These are phyloP conservation scores for Bryum argenteum DNA, from an alignment of 225 moss, liverwort and hornwort species.

Conservation along the genomic window DNA sequence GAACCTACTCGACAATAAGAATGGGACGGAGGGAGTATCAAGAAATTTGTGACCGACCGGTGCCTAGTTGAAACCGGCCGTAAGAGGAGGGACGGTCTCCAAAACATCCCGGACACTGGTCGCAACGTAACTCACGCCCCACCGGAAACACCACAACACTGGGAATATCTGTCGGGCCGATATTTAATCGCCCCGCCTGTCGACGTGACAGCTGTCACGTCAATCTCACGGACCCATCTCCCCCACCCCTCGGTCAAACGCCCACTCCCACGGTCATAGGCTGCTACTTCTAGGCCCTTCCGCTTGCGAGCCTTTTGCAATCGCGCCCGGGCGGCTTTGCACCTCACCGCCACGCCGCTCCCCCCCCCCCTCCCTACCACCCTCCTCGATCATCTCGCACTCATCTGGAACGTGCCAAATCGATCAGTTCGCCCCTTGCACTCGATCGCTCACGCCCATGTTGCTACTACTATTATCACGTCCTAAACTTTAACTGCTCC, in stretches of 20 bases:
- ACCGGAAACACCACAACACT: background rate
- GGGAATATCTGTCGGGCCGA: slow-evolving; percentile 38
- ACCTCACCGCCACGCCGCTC: slow-evolving; percentile 35
- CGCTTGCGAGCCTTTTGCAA: slow-evolving; percentile 20
- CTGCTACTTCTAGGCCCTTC: background rate
- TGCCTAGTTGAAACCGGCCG: no score
- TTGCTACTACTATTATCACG: background rate
- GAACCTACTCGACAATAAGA: no score
- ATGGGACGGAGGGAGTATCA: no score
- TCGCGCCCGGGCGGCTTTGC: background rate
- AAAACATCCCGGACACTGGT: no score
- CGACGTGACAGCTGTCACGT: background rate
- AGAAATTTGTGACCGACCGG: no score
- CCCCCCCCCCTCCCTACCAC: no score
- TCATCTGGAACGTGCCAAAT: slow-evolving; percentile 12
- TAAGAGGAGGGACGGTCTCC: no score
- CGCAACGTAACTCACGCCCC: background rate
- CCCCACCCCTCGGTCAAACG: background rate
- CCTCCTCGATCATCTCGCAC: background rate
- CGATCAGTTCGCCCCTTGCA: background rate
- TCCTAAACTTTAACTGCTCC: background rate
- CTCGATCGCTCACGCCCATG: background rate
- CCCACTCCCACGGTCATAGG: fast-evolving
- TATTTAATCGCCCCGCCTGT: slow-evolving; percentile 15
- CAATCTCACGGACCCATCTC: background rate